Evolutionary conservation across 2,329 filamentous ascomycete genomes (phyloP).

Genomic region (Aspergillus fructus): DNA sequence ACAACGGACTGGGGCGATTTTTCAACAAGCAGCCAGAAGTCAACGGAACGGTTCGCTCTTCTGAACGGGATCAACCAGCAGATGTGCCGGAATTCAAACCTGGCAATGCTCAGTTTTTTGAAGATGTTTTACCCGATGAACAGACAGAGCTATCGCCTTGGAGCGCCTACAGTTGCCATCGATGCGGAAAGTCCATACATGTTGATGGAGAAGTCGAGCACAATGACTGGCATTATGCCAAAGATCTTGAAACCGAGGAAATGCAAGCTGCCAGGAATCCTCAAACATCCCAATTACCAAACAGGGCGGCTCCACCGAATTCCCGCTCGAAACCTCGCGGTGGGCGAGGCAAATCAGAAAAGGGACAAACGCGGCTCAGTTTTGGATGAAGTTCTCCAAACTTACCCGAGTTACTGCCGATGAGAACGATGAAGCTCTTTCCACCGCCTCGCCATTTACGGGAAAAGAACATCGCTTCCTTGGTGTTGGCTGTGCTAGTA

Average conservation of each 20-base stretch:
- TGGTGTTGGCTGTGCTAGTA: background rate
- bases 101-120: background rate
- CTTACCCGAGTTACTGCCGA: background rate
- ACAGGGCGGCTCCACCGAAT: conserved; percentile 16
- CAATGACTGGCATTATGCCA: conserved; percentile 91
- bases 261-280: conserved; percentile 34
- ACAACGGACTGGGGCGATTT: conserved; percentile 57
- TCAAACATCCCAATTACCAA: conserved; percentile 14
- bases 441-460: background rate
- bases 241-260: conserved; percentile 73
- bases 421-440: background rate
- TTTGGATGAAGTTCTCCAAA: conserved; percentile 27
- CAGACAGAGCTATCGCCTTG: background rate
- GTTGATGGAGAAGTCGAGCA: conserved; percentile 69
- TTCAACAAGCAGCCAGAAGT: conserved; percentile 47
- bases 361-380: conserved; percentile 36
- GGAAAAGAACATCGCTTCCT: background rate
- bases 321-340: conserved; percentile 26
- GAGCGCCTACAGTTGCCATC: conserved; percentile 55
- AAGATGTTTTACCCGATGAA: background rate
- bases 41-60: conserved; percentile 9
- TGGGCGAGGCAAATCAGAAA: conserved; percentile 32
- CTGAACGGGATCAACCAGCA: background rate
- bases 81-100: background rate
- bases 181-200: conserved; percentile 64